Conservation (phyloP, 768 basidiomycete species). For the Hypholoma sublateritium region DNA sequence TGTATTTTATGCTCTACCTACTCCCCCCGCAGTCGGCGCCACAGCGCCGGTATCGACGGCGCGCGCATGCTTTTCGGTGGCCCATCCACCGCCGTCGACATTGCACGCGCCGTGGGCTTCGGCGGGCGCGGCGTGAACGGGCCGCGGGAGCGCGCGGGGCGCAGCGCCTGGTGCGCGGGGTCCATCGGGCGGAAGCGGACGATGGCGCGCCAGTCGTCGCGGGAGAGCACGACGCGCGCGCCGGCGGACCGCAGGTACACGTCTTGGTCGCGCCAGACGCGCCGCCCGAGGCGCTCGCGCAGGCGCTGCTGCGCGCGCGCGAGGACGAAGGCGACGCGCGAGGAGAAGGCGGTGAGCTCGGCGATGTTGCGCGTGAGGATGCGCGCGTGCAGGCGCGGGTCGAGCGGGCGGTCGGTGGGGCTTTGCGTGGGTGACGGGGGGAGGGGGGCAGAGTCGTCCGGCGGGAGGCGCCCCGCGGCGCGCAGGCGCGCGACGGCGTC, state of each 20-base stretch:
- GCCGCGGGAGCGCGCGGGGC: background rate
- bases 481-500: background rate
- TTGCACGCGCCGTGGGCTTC: background rate
- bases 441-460: slow-evolving; percentile 20
- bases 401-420: slow-evolving; percentile 28
- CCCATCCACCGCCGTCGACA: too few relatives aligned
- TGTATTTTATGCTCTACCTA: too few relatives aligned
- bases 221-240: background rate
- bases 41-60: too few relatives aligned
- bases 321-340: slow-evolving; percentile 39
- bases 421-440: too few relatives aligned
- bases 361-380: slow-evolving; percentile 55
- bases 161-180: background rate
- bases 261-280: slow-evolving; percentile 63
- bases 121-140: background rate
- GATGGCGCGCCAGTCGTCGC: background rate
- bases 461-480: slow-evolving; percentile 22
- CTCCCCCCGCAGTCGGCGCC: too few relatives aligned
- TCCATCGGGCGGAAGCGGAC: background rate
- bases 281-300: slow-evolving; percentile 80
- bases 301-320: slow-evolving; percentile 56
- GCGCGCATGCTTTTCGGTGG: too few relatives aligned
- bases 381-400: slow-evolving; percentile 54
- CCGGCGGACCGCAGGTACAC: slow-evolving; percentile 41
- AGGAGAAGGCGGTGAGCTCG: slow-evolving; percentile 46